Percentiles rank a stretch among this genome's conserved stretches.
These are phyloP conservation scores for Calonectria hawksworthii DNA, from an alignment of 2,329 filamentous ascomycete genomes.

Conservation along the genomic window DNA sequence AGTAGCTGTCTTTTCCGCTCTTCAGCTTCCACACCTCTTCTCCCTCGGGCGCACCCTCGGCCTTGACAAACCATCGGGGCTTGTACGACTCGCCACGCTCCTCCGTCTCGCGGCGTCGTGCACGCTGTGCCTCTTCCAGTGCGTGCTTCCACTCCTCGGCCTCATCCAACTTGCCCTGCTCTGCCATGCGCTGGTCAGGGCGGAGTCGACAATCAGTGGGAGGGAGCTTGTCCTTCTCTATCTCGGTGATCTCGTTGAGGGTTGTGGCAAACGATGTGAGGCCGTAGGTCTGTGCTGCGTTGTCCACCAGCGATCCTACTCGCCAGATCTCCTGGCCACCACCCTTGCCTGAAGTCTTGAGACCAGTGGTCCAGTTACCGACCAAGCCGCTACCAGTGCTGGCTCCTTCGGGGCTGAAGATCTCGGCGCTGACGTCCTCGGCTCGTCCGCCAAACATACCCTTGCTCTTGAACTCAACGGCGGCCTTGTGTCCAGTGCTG, in stretches of 20 bases:
- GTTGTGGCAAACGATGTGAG: constrained; percentile 87
- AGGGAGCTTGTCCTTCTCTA: constrained; percentile 82
- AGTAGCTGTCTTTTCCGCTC: constrained; percentile 89
- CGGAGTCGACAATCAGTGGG: constrained; percentile 86
- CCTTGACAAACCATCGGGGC: constrained; percentile 88
- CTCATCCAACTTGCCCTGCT: constrained; percentile 84
- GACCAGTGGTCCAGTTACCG: constrained; percentile 87
- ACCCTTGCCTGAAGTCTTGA: constrained; percentile 75
- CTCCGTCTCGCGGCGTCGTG: constrained; percentile 81
- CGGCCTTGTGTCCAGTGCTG: constrained; percentile 83
- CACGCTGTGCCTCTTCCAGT: constrained; percentile 88
- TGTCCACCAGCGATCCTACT: constrained; percentile 82
- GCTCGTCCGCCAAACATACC: constrained; percentile 97
- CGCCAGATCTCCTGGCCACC: constrained; percentile 82
- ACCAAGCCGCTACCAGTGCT: constrained; percentile 76
- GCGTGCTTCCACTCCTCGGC: constrained; percentile 87
- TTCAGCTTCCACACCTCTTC: constrained; percentile 84
- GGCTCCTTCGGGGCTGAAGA: constrained; percentile 75
- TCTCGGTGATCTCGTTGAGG: constrained; percentile 87
- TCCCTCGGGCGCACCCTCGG: constrained; percentile 69
- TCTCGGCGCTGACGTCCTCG: constrained; percentile 87
- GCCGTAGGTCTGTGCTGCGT: constrained; percentile 85
- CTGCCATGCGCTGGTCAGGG: constrained; percentile 88
- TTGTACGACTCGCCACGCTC: constrained; percentile 78
- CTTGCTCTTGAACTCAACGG: constrained; percentile 92